Base-by-base conservation (phyloP, 2,329 filamentous ascomycete genomes). In the Magnaporthiopsis incrustans region DNA sequence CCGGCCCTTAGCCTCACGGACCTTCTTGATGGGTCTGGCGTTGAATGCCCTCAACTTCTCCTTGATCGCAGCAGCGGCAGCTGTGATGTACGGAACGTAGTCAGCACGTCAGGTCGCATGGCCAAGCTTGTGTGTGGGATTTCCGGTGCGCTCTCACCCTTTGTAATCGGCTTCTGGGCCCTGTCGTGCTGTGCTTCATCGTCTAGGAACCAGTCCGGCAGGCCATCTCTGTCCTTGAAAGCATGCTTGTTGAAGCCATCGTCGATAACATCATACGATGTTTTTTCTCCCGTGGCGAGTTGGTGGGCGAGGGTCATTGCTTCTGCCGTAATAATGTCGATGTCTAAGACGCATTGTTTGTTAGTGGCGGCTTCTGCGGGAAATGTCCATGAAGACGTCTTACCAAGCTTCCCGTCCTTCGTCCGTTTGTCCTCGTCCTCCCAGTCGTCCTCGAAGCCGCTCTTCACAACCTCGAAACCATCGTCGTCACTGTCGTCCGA, bases 281-380 rank as follows among this genome's bases (percentile, higher is more conserved):
- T 90, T 75, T 89, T 93, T 73, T 94, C 84, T 59, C 94, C 94
- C 0, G 89, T 92, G 4, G 93, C 95, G 65, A 99, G 88, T 72
- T 92, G 86, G 68, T 98, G 95, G 0, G 95, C 96, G 22, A 99
- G 83, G 0, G 94, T 96, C 95, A 99, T 99, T 68, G 96, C 95
- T 80, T 99, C 95, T 6, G 92, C 95, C n/a, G 95, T 99, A 72
- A 98, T 96, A 71, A 99, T 98, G 74, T 98, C 92, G 77, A 99
- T 96, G 73, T 97, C 93, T 83, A 76, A 74, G 50, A 64, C 33
- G 18, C n/a, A 32, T 44, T 72, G 66, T 68, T 44, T 72, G 66
- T 68, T 64, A 68, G 70, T 69, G 73, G 72, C 60, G 64, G 50
- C 25, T 33, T 18, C 30, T 44, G 6, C 53, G 18, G 22, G 32